phyloP scores from a whole-genome alignment of 1,284 basidiomycete genomes.

The Trametes pubescens region DNA sequence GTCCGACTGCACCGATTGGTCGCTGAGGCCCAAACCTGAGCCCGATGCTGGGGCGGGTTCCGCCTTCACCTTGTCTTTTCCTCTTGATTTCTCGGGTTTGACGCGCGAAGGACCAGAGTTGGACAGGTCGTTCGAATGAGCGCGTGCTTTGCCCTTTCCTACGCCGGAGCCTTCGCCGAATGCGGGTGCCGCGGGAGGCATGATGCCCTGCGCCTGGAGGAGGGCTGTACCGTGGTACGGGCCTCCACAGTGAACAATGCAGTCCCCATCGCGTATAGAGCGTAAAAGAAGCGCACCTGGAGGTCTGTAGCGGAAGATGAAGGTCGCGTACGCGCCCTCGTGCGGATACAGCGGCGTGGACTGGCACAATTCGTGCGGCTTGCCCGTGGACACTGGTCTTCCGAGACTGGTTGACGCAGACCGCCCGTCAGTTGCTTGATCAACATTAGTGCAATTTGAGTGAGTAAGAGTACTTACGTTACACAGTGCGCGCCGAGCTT shows the following conservation, averaged over 20 bases:
- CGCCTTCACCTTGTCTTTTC: slow-evolving; percentile 9
- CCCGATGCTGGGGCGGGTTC: slow-evolving; percentile 2
- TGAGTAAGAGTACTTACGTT: no score
- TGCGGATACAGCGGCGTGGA: not conserved
- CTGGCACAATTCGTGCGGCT: no score
- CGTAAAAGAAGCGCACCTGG: slow-evolving; percentile 4
- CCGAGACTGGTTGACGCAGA: not conserved
- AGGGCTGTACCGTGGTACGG: slow-evolving; percentile 3
- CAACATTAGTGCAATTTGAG: no score
- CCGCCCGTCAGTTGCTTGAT: not conserved
- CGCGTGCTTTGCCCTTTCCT: not conserved
- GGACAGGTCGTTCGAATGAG: not conserved
- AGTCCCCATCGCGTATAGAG: no score
- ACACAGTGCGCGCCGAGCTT: slow-evolving; percentile 28
- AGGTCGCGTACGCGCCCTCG: slow-evolving; percentile 12
- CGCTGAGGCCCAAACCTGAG: not conserved
- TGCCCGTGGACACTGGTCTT: not conserved
- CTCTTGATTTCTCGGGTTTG: not conserved
- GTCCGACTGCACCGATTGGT: not conserved
- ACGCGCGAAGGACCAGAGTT: not conserved
- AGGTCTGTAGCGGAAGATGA: slow-evolving; percentile 22
- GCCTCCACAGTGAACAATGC: not conserved
- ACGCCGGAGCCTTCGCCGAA: no score
- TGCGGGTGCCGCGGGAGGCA: slow-evolving; percentile 9
- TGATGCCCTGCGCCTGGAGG: slow-evolving; percentile 27